Evolutionary conservation across 1,139 yeast species (phyloP).

Genomic region (Petasospora rhodanensis): DNA sequence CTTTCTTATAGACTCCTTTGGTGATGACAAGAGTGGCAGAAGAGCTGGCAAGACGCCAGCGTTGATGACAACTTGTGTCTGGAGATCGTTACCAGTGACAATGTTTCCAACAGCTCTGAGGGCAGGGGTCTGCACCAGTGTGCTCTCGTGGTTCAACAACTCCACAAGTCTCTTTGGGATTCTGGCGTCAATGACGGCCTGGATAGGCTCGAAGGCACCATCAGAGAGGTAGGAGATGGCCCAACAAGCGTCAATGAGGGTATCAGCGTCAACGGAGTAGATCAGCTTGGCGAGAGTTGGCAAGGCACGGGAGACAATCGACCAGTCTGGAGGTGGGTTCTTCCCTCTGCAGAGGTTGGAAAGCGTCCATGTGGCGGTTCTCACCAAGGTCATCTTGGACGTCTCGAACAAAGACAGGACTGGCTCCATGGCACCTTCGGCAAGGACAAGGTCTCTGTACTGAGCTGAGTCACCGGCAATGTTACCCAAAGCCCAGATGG

Average conservation of each 20-base stretch:
- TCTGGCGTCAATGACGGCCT: conserved; percentile 94
- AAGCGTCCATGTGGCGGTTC: conserved; percentile 98
- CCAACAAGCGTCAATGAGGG: conserved; percentile 97
- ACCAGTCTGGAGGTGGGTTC: conserved; percentile 96
- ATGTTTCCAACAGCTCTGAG: conserved; percentile 96
- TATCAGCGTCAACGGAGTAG: conserved; percentile 87
- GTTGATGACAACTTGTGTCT: conserved; percentile 92
- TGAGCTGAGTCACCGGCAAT: conserved; percentile 95
- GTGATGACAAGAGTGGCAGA: conserved; percentile 71
- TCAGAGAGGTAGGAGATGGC: conserved; percentile 93
- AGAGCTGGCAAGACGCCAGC: conserved; percentile 88
- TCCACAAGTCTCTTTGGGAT: conserved; percentile 94
- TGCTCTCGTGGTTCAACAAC: conserved; percentile 74
- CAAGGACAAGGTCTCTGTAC: conserved; percentile 83
- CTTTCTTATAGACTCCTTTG: conserved; percentile 89
- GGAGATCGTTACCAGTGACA: conserved; percentile 93
- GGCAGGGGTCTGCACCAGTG: conserved; percentile 94
- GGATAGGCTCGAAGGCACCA: conserved; percentile 89
- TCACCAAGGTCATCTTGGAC: conserved; percentile 78
- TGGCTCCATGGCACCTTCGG: conserved; percentile 85
- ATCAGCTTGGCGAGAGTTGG: conserved; percentile 91
- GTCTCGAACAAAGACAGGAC: conserved; percentile 74
- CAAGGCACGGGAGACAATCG: conserved; percentile 74
- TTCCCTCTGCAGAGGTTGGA: conserved; percentile 96
- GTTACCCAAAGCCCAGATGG: conserved; percentile 98